Evolutionary conservation across 176 grass and related monocot genomes (phyloP).

Genomic region (Juncus inflexus): DNA sequence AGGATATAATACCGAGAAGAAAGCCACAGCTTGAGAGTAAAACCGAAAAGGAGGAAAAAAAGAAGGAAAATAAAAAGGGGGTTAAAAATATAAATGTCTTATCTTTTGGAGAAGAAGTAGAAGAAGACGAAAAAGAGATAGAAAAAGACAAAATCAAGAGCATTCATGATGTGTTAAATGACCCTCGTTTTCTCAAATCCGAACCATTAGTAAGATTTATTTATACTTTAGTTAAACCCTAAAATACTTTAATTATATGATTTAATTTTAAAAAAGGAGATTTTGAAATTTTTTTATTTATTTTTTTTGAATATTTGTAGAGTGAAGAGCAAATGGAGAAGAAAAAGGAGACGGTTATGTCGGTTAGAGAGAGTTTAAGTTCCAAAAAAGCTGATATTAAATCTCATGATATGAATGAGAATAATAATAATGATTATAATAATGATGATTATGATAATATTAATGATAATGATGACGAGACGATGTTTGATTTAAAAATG

Average conservation of each 20-base stretch:
- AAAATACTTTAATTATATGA: conserved; percentile 25
- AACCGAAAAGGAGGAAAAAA: conserved; percentile 41
- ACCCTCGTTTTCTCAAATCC: conserved; percentile 80
- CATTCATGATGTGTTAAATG: conserved; percentile 90
- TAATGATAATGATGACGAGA: conserved; percentile 55
- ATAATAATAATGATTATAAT: conserved; percentile 20
- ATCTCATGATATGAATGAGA: conserved; percentile 31
- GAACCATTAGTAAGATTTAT: conserved; percentile 25
- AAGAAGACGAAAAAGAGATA: conserved; percentile 60
- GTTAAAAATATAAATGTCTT: conserved; percentile 89
- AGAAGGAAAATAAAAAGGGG: conserved; percentile 63
- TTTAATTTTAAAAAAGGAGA: conserved; percentile 12
- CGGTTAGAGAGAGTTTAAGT: conserved; percentile 66
- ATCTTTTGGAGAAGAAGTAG: conserved; percentile 93
- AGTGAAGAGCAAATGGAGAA: conserved; percentile 59
- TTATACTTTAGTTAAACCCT: background rate
- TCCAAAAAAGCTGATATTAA: conserved; percentile 61
- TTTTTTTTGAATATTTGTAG: conserved; percentile 35
- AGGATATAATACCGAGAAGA: conserved; percentile 80
- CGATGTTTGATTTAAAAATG: conserved; percentile 85
- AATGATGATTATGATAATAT: background rate
- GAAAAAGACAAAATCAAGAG: conserved; percentile 91
- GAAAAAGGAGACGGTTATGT: conserved; percentile 64
- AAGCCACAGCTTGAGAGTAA: conserved; percentile 49
- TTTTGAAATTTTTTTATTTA: conserved; percentile 7